A percentile compares a stretch with the other conserved stretches of the same genome.
These are phyloP conservation scores for Solanum neorickii DNA, from an alignment of 257 asterid species.

Conservation along the genomic window DNA sequence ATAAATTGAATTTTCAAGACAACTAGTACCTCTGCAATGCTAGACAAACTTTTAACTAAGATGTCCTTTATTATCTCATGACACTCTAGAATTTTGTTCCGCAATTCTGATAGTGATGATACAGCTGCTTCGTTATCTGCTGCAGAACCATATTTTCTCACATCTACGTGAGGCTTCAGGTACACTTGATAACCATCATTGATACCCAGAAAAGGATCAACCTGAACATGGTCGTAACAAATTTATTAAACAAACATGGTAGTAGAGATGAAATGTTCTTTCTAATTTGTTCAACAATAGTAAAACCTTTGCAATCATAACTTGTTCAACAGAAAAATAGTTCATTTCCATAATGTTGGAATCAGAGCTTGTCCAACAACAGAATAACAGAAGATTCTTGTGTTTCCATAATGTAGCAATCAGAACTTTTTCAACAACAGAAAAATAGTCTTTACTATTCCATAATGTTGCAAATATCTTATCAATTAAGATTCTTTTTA, in stretches of 20 bases:
- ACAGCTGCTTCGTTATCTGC: constrained; percentile 64
- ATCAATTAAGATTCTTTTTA: not conserved
- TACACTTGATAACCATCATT: constrained; percentile 70
- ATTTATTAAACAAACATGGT: not conserved
- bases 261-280: not conserved
- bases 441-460: not conserved
- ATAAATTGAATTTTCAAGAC: not conserved
- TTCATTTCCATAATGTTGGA: not conserved
- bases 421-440: not conserved
- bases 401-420: not conserved
- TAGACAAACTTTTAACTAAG: constrained; percentile 43
- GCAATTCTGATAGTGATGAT: constrained; percentile 38
- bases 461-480: not conserved
- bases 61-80: constrained; percentile 32
- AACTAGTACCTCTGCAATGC: constrained; percentile 48
- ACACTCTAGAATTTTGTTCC: constrained; percentile 39
- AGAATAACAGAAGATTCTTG: not conserved
- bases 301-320: not conserved
- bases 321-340: not conserved
- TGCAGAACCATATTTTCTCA: constrained; percentile 46
- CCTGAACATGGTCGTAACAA: constrained; percentile 21
- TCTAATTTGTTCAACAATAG: not conserved
- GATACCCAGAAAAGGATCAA: constrained; percentile 81
- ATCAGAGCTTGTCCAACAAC: not conserved
- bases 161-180: constrained; percentile 48